Base-by-base conservation (phyloP, 768 basidiomycete genomes). In the Rhodotorula paludigena region DNA sequence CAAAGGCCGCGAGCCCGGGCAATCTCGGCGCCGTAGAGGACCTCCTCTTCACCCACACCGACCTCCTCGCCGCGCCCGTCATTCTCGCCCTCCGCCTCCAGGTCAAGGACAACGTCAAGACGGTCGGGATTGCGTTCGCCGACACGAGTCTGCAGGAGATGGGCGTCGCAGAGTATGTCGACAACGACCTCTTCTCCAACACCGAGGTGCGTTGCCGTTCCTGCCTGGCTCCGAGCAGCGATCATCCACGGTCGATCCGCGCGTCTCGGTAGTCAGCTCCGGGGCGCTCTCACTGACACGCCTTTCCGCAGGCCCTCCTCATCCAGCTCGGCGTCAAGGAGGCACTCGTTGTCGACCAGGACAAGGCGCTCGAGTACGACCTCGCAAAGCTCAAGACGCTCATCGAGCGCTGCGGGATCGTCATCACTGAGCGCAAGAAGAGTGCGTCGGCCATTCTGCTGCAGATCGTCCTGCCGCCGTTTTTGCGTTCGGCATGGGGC, bases 251-350 rank as follows among this genome's bases (percentile, higher is more conserved):
- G n/a, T n/a, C n/a, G n/a, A n/a, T n/a, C n/a, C n/a, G n/a, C n/a
- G n/a, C n/a, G n/a, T n/a, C n/a, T n/a, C n/a, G n/a, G n/a, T n/a
- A n/a, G n/a, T n/a, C n/a, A n/a, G n/a, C n/a, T n/a, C n/a, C n/a
- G n/a, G n/a, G n/a, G 11, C 10, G 21, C 58, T 44, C 23, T 30
- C 42, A 20, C 33, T 23, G 3, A 38, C 52, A 12, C 30, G 8
- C n/a, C 23, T 63, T 23, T 20, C 32, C 33, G 14, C 74, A 97
- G 94, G 92, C 92, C 3, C 83, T 98, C 41, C 81, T 97, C 42
- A 98, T 98, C 66, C 96, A 99, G 77, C 84, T 98, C 4, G 92
- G 91, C 0, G 90, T 92, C n/a, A 98, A 98, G 77, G 96, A 99
- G 78, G 92, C 91, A 6, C 83, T 98, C 60, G 81, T 98, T 82